Base-by-base conservation (phyloP, 331 rosid species). In the Stylosanthes scabra region DNA sequence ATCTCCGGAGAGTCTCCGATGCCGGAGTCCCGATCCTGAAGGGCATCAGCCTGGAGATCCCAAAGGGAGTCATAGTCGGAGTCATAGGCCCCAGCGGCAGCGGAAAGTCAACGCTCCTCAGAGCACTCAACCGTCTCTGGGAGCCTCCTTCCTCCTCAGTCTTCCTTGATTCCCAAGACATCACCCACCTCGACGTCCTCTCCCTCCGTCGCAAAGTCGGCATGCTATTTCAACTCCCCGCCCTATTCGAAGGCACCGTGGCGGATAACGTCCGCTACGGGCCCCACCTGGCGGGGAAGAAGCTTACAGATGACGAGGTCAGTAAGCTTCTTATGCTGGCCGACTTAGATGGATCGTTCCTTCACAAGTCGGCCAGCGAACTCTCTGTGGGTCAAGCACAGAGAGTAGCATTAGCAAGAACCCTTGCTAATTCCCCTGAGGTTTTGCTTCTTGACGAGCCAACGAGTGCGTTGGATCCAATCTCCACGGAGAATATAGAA, bases 181-280 rank as follows among this genome's bases (percentile, higher is more conserved):
- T 89, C 54, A 59, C 78, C 63, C 63, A 82, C 52, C 87, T 85
- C 11, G 97, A 91, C 46, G 97, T 89, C 11, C 89, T 88, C 64
- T 65, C 60, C n/a, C 97, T 94, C 37, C 96, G 97, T 66, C 92
- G 98, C 28, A 89, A 84, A 81, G 98, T 93, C 12, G 97, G 91
- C 60, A 93, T 93, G 98, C 97, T 93, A 78, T 91, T 93, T 75
- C 98, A 93, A 87, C 87, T 91, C 73, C 98, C 98, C 7, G 97
- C 87, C 39, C 93, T 93, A 64, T 91, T 93, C 49, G 87, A 88
- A 86, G 98, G 98, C 86, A 88, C 96, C 3, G 95, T 89, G 29
- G 99, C 91, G 3, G 96, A 89, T 34, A 94, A 94, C 34, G 80
- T 94, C 57, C 74, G 93, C 31, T 94, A 91, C 66, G 99, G 99